Evolutionary conservation across 73 alveolate species (phyloP).

Genomic region (Paramecium bursaria): DNA sequence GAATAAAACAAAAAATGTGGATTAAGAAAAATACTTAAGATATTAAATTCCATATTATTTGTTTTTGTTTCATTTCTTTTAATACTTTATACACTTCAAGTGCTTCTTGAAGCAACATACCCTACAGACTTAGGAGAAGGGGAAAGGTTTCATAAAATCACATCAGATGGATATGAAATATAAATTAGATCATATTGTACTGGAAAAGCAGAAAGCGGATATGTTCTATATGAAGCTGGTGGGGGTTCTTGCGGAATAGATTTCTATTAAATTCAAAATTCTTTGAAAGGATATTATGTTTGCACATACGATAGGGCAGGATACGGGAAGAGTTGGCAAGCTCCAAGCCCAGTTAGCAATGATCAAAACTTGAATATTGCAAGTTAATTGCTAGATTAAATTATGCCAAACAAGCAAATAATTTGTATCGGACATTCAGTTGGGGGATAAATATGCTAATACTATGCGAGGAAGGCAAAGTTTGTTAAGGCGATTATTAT

Average conservation of each 20-base stretch:
- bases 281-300: slow-evolving; percentile 12
- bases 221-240: slow-evolving; percentile 66
- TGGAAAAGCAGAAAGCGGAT: not conserved
- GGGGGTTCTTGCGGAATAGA: slow-evolving; percentile 71
- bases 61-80: not conserved
- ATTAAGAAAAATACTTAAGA: no score
- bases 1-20: not conserved
- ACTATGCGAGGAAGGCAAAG: slow-evolving; percentile 28
- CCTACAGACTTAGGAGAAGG: slow-evolving; percentile 26
- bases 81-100: not conserved
- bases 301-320: slow-evolving; percentile 74
- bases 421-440: slow-evolving; percentile 71
- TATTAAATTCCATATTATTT: not conserved
- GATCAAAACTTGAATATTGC: slow-evolving; percentile 28
- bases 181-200: slow-evolving; percentile 66
- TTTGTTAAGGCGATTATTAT: slow-evolving; percentile 54
- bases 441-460: slow-evolving; percentile 68
- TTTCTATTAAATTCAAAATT: slow-evolving; percentile 58
- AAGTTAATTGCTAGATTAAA: slow-evolving; percentile 9
- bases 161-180: slow-evolving; percentile 41
- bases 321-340: slow-evolving; percentile 72
- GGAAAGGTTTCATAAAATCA: slow-evolving; percentile 25
- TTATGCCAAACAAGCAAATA: slow-evolving; percentile 12
- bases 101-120: not conserved
- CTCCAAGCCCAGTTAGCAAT: slow-evolving; percentile 46